Evolutionary conservation across 768 basidiomycete species (phyloP).

Genomic region (Rhodotorula babjevae): DNA sequence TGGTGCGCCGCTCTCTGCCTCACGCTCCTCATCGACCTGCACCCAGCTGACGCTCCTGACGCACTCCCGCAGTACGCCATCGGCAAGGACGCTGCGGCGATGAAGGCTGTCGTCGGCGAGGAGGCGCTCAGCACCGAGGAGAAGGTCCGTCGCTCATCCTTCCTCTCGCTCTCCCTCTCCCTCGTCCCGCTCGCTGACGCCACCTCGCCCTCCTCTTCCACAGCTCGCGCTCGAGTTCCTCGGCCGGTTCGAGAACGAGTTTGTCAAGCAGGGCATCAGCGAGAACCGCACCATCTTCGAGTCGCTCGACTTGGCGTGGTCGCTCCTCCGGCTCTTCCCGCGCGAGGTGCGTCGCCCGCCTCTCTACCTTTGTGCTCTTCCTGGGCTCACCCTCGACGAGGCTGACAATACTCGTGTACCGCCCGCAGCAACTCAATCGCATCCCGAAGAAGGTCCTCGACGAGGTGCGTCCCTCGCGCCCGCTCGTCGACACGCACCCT

Average conservation of each 20-base stretch:
- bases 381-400: too few species aligned
- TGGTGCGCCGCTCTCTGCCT: not conserved
- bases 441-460: slow-evolving; percentile 36
- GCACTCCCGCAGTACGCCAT: slow-evolving; percentile 68
- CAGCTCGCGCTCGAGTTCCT: slow-evolving; percentile 87
- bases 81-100: slow-evolving; percentile 81
- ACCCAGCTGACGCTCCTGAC: not conserved
- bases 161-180: not conserved
- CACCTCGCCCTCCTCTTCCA: not conserved
- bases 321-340: slow-evolving; percentile 93
- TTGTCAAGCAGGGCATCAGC: slow-evolving; percentile 93
- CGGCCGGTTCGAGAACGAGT: slow-evolving; percentile 94
- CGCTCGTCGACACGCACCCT: too few species aligned
- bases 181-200: not conserved
- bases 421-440: slow-evolving; percentile 28
- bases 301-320: slow-evolving; percentile 95
- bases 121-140: slow-evolving; percentile 92
- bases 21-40: too few species aligned
- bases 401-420: not conserved
- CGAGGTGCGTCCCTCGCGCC: slow-evolving; percentile 3
- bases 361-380: not conserved
- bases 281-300: slow-evolving; percentile 96
- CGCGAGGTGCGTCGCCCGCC: slow-evolving; percentile 56
- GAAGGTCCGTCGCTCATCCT: slow-evolving; percentile 51
- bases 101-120: slow-evolving; percentile 99